Evolutionary conservation across 169 alveolate species (phyloP).

Genomic region (Blepharisma undulans): DNA sequence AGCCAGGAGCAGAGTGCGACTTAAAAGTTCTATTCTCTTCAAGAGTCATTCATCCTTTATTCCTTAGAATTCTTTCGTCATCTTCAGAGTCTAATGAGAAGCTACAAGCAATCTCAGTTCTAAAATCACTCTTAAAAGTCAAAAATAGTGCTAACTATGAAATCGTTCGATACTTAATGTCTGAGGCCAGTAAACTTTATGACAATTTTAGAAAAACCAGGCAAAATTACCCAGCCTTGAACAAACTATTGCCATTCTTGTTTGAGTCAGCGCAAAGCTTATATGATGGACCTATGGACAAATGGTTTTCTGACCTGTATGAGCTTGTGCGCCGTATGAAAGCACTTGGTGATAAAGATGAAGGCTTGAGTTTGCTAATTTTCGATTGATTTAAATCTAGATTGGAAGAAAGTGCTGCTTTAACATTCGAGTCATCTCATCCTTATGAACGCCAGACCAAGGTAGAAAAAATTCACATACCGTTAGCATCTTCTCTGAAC

Average conservation of each 20-base stretch:
- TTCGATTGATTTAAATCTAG: background rate
- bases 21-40: background rate
- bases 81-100: background rate
- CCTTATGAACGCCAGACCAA: background rate
- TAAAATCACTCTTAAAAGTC: background rate
- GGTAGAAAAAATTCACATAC: background rate
- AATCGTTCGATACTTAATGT: background rate
- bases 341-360: background rate
- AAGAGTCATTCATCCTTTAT: background rate
- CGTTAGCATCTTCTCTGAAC: background rate
- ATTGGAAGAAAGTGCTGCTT: background rate
- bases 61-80: background rate
- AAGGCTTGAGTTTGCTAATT: background rate
- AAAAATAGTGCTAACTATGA: background rate
- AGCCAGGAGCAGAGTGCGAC: background rate
- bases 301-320: constrained; percentile 2
- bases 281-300: background rate
- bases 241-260: background rate
- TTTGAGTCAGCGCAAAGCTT: background rate
- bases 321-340: background rate
- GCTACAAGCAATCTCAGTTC: background rate
- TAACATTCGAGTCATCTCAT: background rate
- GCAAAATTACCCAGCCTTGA: background rate
- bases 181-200: background rate
- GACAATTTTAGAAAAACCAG: background rate